These are phyloP conservation scores for Cylindrodendrum hubeiense DNA, from an alignment of 2,329 filamentous ascomycete genomes.

Conservation along the genomic window DNA sequence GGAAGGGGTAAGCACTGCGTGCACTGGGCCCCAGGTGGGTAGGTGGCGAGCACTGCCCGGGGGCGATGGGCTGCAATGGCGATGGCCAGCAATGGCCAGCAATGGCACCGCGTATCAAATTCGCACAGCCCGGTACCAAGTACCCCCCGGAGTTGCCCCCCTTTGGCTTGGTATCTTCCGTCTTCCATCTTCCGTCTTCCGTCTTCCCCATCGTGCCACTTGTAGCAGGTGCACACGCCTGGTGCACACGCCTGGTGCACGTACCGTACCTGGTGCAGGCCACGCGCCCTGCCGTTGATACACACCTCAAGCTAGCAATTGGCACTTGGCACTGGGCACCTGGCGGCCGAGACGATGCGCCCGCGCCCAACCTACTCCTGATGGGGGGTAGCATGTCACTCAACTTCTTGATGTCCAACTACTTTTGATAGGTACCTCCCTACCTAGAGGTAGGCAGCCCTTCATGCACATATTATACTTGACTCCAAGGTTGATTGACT, in stretches of 20 bases:
- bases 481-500: too few species aligned
- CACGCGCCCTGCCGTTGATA: too few species aligned
- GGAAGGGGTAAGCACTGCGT: constrained; percentile 5
- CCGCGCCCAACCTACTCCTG: not conserved
- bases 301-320: not conserved
- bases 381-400: not conserved
- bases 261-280: not conserved
- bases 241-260: too few species aligned
- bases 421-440: not conserved
- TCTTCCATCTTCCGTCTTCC: not conserved
- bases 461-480: too few species aligned
- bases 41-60: constrained; percentile 7
- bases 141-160: constrained; percentile 6
- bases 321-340: not conserved
- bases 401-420: not conserved
- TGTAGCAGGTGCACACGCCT: not conserved
- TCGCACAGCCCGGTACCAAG: constrained; percentile 8
- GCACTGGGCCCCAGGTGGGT: not conserved
- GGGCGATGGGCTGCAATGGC: constrained; percentile 8
- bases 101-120: not conserved
- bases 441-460: too few species aligned
- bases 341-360: not conserved
- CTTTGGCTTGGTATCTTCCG: not conserved
- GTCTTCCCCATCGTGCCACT: not conserved
- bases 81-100: not conserved